A percentile compares a stretch with the other conserved stretches of the same genome.
Conservation (phyloP, 2,329 filamentous ascomycete genomes). For the Nannizziopsis barbatae region DNA sequence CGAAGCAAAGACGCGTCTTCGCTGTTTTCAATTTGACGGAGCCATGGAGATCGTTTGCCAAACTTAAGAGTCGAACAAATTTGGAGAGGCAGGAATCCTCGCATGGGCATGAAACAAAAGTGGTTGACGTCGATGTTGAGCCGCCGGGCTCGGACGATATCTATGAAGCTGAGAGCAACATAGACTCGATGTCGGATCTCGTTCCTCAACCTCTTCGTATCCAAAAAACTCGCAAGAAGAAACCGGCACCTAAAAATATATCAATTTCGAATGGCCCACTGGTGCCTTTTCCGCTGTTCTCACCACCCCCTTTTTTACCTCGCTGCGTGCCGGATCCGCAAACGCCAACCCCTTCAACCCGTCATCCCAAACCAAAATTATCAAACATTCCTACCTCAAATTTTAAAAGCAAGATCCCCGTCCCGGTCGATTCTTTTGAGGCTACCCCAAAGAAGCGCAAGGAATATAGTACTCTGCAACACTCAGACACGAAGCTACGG, state of each 20-base stretch:
- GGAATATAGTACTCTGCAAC: neutral
- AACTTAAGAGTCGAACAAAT: neutral
- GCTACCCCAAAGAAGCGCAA: neutral
- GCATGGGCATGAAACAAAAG: neutral
- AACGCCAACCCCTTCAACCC: neutral
- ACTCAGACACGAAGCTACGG: slow-evolving; percentile 20
- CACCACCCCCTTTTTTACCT: slow-evolving; percentile 5
- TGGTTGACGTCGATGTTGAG: neutral
- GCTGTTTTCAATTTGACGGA: slow-evolving; percentile 6
- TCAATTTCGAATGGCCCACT: slow-evolving; percentile 5
- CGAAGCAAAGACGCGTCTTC: neutral
- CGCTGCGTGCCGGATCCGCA: neutral
- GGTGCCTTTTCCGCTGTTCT: slow-evolving; percentile 5
- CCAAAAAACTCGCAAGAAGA: slow-evolving; percentile 16
- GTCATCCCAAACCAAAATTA: neutral
- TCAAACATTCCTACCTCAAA: neutral
- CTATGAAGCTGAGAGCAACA: neutral
- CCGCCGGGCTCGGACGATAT: slow-evolving; percentile 1
- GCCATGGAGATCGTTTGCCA: slow-evolving; percentile 7
- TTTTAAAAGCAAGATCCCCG: neutral
- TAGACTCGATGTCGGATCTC: slow-evolving; percentile 10
- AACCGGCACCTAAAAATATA: slow-evolving; percentile 1
- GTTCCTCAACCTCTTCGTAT: slow-evolving; percentile 23
- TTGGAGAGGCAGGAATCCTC: neutral
- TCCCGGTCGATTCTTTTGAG: slow-evolving; percentile 1